Conservation (phyloP, 192 early-diverging fungal genomes). For the Backusella circina region DNA sequence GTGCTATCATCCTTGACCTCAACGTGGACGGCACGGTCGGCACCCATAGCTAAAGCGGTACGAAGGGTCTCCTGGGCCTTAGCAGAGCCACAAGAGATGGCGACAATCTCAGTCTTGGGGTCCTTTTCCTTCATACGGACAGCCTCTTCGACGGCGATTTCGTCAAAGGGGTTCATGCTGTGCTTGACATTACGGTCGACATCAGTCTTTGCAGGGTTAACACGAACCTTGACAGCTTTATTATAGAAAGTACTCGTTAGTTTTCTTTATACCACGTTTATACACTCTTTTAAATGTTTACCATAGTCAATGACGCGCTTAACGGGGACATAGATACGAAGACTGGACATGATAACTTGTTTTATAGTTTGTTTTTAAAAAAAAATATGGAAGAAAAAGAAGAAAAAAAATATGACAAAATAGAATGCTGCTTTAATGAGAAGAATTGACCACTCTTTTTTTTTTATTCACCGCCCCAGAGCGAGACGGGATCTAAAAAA, state of each 20-base stretch:
- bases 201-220: constrained; percentile 78
- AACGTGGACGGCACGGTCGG: constrained; percentile 92
- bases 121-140: constrained; percentile 85
- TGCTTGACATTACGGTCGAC: constrained; percentile 97
- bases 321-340: constrained; percentile 85
- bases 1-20: constrained; percentile 68
- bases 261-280: not conserved
- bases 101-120: constrained; percentile 74
- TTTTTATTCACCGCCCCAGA: not conserved
- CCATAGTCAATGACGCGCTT: constrained; percentile 98
- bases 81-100: constrained; percentile 82
- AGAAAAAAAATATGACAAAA: not conserved
- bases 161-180: constrained; percentile 99
- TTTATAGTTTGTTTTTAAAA: not conserved
- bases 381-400: not conserved
- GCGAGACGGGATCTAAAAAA: not conserved
- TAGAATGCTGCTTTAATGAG: not conserved
- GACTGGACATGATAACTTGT: constrained; percentile 25
- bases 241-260: not conserved
- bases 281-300: constrained; percentile 6
- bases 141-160: constrained; percentile 98
- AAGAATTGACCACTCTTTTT: not conserved
- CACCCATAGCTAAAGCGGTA: constrained; percentile 98
- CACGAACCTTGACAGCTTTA: constrained; percentile 91
- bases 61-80: constrained; percentile 91